These are phyloP conservation scores for Phialophora expanda DNA, from an alignment of 2,329 filamentous ascomycete genomes.

Conservation along the genomic window DNA sequence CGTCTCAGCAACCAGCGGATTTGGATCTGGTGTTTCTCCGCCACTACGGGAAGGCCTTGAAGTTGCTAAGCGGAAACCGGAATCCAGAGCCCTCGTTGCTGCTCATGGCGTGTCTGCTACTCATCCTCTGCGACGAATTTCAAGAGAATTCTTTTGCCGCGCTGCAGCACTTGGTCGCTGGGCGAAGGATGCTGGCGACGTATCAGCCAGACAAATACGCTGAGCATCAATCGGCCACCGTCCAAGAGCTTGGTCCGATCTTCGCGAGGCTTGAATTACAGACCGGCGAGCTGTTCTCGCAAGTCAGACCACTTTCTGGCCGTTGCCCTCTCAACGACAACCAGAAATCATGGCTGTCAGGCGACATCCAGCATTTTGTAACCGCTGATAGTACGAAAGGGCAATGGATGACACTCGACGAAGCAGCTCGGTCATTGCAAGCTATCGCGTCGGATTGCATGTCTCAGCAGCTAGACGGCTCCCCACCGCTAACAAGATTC, in stretches of 20 bases:
- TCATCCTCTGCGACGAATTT: slow-evolving; percentile 33
- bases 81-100: slow-evolving; percentile 23
- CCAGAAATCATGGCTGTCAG: slow-evolving; percentile 2
- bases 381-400: background rate
- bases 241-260: slow-evolving; percentile 28
- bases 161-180: slow-evolving; percentile 28
- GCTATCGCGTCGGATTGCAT: slow-evolving; percentile 15
- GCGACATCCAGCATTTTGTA: slow-evolving; percentile 11
- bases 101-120: slow-evolving; percentile 32
- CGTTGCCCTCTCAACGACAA: background rate
- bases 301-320: slow-evolving; percentile 10
- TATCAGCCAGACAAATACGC: background rate
- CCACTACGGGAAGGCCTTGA: slow-evolving; percentile 31
- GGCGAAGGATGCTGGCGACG: slow-evolving; percentile 23
- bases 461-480: background rate
- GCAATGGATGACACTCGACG: slow-evolving; percentile 9
- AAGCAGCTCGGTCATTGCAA: slow-evolving; percentile 18
- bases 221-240: background rate
- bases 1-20: background rate
- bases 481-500: slow-evolving; percentile 25
- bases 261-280: slow-evolving; percentile 30
- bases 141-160: slow-evolving; percentile 23
- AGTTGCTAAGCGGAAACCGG: slow-evolving; percentile 13
- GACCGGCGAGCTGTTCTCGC: slow-evolving; percentile 19
- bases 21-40: slow-evolving; percentile 17